Evolutionary conservation across 1,139 yeast genomes (phyloP).

Genomic region (Lizanozyma gosingica): DNA sequence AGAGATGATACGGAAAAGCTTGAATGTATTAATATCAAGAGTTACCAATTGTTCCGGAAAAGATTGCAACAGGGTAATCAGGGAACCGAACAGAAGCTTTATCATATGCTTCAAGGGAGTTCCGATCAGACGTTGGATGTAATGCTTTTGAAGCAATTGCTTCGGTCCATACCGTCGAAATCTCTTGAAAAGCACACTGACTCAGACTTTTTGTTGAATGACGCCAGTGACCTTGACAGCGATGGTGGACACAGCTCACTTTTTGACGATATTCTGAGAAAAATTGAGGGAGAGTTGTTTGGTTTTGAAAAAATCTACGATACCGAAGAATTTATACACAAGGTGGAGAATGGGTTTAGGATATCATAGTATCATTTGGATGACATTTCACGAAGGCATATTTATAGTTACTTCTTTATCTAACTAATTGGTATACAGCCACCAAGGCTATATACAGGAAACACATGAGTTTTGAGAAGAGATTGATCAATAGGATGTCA

Average conservation of each 20-base stretch:
- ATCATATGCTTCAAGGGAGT: background rate
- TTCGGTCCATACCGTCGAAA: background rate
- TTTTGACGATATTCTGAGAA: conserved; percentile 8
- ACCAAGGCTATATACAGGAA: too few relatives aligned
- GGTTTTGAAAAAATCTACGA: conserved; percentile 9
- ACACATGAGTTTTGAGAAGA: too few relatives aligned
- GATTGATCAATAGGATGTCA: too few relatives aligned
- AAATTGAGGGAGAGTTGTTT: conserved; percentile 8
- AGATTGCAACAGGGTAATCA: background rate
- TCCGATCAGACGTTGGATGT: background rate
- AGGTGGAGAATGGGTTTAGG: conserved; percentile 8
- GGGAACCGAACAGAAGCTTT: background rate
- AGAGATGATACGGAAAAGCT: too few relatives aligned
- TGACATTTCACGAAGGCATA: too few relatives aligned
- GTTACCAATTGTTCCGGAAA: background rate
- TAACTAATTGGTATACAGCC: too few relatives aligned
- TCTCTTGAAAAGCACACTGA: background rate
- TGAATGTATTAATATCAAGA: too few relatives aligned
- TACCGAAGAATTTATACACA: conserved; percentile 5
- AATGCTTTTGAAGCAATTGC: background rate
- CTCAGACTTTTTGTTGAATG: background rate
- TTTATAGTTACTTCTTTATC: too few relatives aligned
- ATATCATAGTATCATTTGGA: too few relatives aligned
- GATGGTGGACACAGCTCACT: conserved; percentile 7
- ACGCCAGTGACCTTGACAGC: conserved; percentile 6